These are phyloP conservation scores for Effrenium voratum DNA, from an alignment of 73 alveolate species.

Conservation along the genomic window DNA sequence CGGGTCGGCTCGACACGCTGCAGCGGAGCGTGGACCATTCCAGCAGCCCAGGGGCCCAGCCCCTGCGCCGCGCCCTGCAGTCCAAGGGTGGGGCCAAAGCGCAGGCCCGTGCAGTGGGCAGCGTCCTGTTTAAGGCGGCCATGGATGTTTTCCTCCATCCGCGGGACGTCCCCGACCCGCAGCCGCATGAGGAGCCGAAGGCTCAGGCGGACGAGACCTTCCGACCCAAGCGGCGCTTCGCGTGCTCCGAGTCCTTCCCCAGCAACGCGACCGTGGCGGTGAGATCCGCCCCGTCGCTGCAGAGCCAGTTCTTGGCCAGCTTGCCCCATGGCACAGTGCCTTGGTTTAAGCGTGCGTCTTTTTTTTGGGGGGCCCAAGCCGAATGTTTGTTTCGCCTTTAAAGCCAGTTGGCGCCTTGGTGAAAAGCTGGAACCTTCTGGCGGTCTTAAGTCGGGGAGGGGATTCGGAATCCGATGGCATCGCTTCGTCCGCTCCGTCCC, in stretches of 20 bases:
- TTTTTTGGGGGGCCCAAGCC: background rate
- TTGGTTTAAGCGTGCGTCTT: no score
- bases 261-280: constrained; percentile 61
- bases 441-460: no score
- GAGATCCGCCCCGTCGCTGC: constrained; percentile 32
- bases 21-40: constrained; percentile 17
- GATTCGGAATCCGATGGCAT: background rate
- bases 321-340: constrained; percentile 44
- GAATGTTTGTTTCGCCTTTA: background rate
- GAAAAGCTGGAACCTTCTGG: no score
- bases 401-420: background rate
- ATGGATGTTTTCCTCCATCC: constrained; percentile 5
- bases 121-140: constrained; percentile 54
- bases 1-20: constrained; percentile 29
- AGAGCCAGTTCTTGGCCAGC: constrained; percentile 24
- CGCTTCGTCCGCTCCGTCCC: no score
- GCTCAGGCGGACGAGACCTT: constrained; percentile 21
- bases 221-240: constrained; percentile 17
- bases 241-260: constrained; percentile 54
- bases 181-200: background rate
- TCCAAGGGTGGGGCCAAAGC: constrained; percentile 63
- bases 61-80: constrained; percentile 30
- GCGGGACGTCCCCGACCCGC: background rate
- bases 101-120: constrained; percentile 72
- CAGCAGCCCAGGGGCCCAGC: background rate